These are phyloP conservation scores for Lecanicillium sp. DNA, from an alignment of 2,329 filamentous ascomycete species.

Conservation along the genomic window DNA sequence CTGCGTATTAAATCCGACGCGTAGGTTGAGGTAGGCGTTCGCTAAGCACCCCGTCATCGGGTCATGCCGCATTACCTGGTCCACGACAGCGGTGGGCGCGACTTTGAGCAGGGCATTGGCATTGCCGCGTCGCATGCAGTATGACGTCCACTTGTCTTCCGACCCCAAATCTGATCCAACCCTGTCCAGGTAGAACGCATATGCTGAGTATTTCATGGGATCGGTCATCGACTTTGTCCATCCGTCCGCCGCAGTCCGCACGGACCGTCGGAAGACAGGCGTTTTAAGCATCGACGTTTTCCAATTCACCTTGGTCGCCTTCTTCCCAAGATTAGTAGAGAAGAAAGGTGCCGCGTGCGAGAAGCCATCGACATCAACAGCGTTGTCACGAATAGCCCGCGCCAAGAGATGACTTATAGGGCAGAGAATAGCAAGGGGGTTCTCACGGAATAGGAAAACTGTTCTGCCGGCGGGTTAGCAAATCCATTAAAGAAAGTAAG, in stretches of 20 bases:
- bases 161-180: conserved; percentile 8
- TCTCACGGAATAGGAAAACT: conserved; percentile 9
- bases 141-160: conserved; percentile 7
- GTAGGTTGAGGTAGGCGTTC: conserved; percentile 6
- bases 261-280: conserved; percentile 5
- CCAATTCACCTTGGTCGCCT: conserved; percentile 5
- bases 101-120: conserved; percentile 8
- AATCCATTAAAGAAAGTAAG: neutral
- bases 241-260: conserved; percentile 1
- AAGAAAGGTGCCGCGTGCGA: conserved; percentile 5
- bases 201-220: conserved; percentile 8
- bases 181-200: conserved; percentile 8
- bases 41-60: conserved; percentile 7
- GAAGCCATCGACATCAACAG: conserved; percentile 5
- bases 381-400: conserved; percentile 3
- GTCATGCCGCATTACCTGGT: conserved; percentile 8
- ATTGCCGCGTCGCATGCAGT: conserved; percentile 7
- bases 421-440: conserved; percentile 7
- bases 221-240: conserved; percentile 7
- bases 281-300: conserved; percentile 8
- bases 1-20: conserved; percentile 8
- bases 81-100: conserved; percentile 7
- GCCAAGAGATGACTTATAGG: conserved; percentile 8
- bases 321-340: conserved; percentile 4
- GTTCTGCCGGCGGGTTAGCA: conserved; percentile 3